A percentile compares a stretch with the other conserved stretches of the same genome.
These are phyloP conservation scores for Coemansia sp. DNA, from an alignment of 192 early-diverging fungal species.

Conservation along the genomic window DNA sequence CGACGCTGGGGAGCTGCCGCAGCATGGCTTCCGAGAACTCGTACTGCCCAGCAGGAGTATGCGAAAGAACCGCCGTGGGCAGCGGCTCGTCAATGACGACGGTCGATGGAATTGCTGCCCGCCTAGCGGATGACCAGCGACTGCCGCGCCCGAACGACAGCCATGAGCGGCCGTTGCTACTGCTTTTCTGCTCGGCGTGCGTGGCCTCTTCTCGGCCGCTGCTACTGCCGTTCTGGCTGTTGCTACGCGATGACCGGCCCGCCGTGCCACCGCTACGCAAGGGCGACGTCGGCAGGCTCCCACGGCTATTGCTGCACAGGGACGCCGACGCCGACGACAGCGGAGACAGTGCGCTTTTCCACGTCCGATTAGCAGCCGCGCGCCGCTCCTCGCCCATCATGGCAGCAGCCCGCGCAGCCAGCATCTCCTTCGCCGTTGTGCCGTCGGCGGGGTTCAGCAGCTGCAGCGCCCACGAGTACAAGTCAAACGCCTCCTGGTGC, in stretches of 20 bases:
- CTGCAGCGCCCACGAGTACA: conserved; percentile 55
- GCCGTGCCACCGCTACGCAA: not conserved
- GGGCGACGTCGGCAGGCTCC: conserved; percentile 5
- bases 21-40: conserved; percentile 46
- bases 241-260: not conserved
- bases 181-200: conserved; percentile 9
- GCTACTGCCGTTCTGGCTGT: not conserved
- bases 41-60: conserved; percentile 32
- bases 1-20: conserved; percentile 18
- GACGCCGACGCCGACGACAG: not conserved
- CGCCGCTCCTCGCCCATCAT: conserved; percentile 12
- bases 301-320: not conserved
- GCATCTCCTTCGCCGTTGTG: conserved; percentile 28
- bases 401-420: conserved; percentile 9
- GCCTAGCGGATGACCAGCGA: not conserved
- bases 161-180: conserved; percentile 19
- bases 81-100: conserved; percentile 48
- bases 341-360: not conserved
- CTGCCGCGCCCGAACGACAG: conserved; percentile 14
- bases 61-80: conserved; percentile 22
- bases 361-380: not conserved
- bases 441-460: conserved; percentile 36
- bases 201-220: not conserved
- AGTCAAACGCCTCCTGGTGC: conserved; percentile 56
- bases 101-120: not conserved